Base-by-base conservation (phyloP, 2,329 filamentous ascomycete genomes). In the Calonectria multiphialidica region DNA sequence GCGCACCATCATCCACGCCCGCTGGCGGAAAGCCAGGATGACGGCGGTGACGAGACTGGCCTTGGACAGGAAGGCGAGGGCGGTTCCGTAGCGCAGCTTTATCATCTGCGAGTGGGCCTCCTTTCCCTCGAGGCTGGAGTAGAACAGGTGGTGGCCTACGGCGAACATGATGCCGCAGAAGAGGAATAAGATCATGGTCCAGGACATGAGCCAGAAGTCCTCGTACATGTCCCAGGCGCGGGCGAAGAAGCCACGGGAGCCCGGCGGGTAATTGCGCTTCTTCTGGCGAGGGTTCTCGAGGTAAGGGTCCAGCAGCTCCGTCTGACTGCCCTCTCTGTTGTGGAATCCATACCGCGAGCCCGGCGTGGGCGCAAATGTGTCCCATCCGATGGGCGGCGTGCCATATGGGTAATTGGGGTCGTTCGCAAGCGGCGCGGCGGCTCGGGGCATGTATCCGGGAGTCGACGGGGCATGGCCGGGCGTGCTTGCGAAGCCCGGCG, bases 1-100 rank as follows among this genome's bases (percentile, higher is more conserved):
- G n/a, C 78, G 76, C 40, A 79, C 77, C 75, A 78, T 77, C 77
- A 77, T 76, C 65, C 79, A 71, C 5, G 78, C 78, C 21, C 76
- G 69, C 21, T 79, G 78, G 18, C 76, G 78, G 42, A 78, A 78
- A 10, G 78, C 77, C 2, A 79, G 61, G 3, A 79, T 75, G 12
- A 76, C 77, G 2, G 78, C 75, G 8, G 75, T 78, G 13, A 77
- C 74, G n/a, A 79, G 72, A 40, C 73, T 79, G 6, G 78, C 78
- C 57, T 79, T 79, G 7, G 78, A 77, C 10, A 79, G 53, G 23
- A 79, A 79, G 2, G 78, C 77, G 5, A 79, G 63, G 0, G 70
- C 59, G 2, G 76, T 76, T 10, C 78, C 78, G 18, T 78, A 78
- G 2, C 78, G 68, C 15, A 78, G 70, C 71, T 73, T 78, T 18